A percentile compares a stretch with the other conserved stretches of the same genome.
phyloP scores from a whole-genome alignment of 352 stramenopile species.

The Phytophthora pseudosyringae region DNA sequence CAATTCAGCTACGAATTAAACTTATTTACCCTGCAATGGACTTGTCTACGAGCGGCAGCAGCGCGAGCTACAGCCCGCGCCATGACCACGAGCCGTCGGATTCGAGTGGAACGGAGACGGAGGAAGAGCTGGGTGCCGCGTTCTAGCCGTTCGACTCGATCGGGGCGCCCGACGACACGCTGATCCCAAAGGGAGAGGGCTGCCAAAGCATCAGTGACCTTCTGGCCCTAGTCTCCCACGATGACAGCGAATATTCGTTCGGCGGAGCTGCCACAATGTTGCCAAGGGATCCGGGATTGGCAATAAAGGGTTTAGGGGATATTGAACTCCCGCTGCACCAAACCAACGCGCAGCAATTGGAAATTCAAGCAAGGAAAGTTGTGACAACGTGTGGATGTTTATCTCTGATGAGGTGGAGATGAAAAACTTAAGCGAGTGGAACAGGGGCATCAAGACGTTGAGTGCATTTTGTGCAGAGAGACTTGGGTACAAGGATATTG shows the following conservation, averaged over 20 bases:
- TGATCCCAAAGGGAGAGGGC: constrained; percentile 11
- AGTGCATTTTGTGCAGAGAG: neutral
- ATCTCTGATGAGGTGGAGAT: neutral
- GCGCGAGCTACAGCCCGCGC: too few species aligned
- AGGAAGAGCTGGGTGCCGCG: too few species aligned
- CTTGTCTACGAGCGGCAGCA: too few species aligned
- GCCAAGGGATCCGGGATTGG: neutral
- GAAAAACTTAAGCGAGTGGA: too few species aligned
- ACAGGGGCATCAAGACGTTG: neutral
- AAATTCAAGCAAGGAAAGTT: neutral
- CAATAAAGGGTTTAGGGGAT: neutral
- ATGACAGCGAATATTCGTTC: constrained; percentile 6
- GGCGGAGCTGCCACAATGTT: constrained; percentile 2
- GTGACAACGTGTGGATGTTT: neutral
- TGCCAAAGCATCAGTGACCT: constrained; percentile 16
- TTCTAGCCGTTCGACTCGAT: constrained; percentile 7
- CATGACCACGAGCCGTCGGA: too few species aligned
- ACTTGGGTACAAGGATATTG: too few species aligned
- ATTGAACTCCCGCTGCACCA: neutral
- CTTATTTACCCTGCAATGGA: too few species aligned
- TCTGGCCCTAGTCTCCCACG: constrained; percentile 8
- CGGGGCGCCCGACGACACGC: constrained; percentile 9
- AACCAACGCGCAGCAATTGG: neutral
- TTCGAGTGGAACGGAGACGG: too few species aligned
- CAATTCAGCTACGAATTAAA: too few species aligned